phyloP scores from a whole-genome alignment of 2,329 filamentous ascomycete species.

The Botrytis pseudocinerea region DNA sequence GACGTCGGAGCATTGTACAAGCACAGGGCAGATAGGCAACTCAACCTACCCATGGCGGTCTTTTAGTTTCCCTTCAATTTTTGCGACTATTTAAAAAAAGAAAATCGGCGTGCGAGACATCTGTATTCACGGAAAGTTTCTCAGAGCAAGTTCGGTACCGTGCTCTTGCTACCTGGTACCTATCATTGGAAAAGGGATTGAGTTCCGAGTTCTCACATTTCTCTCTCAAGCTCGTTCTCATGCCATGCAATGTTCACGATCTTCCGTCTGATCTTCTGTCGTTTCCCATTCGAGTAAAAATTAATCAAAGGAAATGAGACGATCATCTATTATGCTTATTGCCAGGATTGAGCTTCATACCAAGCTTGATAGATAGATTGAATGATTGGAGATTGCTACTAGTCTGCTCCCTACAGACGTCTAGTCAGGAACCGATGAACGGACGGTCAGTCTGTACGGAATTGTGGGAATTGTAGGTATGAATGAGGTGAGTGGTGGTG shows the following conservation, averaged over 20 bases:
- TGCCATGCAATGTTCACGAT: neutral
- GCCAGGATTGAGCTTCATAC: slow-evolving; percentile 1
- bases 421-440: slow-evolving; percentile 4
- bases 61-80: neutral
- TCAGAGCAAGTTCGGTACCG: neutral
- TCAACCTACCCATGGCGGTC: neutral
- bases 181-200: neutral
- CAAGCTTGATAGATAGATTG: neutral
- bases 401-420: neutral
- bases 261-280: neutral
- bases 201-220: neutral
- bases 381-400: neutral
- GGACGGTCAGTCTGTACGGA: neutral
- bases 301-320: slow-evolving; percentile 6
- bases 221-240: neutral
- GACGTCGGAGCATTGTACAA: neutral
- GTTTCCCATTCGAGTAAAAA: neutral
- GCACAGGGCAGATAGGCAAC: neutral
- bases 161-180: neutral
- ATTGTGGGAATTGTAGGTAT: neutral
- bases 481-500: neutral
- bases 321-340: neutral
- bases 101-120: neutral
- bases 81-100: neutral
- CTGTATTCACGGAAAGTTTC: neutral